A percentile compares a stretch with the other conserved stretches of the same genome.
phyloP scores from a whole-genome alignment of 176 grass and related monocot species.

The Zoysia pacifica region DNA sequence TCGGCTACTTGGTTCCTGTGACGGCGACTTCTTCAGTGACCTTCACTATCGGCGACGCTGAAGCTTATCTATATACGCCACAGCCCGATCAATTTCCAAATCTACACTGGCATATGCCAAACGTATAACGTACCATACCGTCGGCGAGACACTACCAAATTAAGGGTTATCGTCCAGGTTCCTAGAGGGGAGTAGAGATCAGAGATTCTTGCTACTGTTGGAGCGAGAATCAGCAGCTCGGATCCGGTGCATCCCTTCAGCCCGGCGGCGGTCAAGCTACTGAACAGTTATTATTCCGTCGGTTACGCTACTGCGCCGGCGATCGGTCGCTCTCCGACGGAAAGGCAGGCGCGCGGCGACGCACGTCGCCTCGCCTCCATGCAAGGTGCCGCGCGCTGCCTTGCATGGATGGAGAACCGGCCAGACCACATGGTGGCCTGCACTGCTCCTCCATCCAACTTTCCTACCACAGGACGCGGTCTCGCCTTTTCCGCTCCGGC shows the following conservation, averaged over 20 bases:
- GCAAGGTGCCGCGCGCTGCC: not conserved
- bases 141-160: too few species aligned
- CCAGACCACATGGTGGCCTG: not conserved
- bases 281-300: not conserved
- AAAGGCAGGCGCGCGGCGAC: not conserved
- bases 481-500: conserved; percentile 10
- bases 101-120: too few species aligned
- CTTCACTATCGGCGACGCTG: too few species aligned
- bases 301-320: not conserved
- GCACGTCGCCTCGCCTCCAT: conserved; percentile 11
- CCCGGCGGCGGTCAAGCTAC: too few species aligned
- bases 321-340: not conserved
- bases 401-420: conserved; percentile 2
- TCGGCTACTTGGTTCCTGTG: not conserved
- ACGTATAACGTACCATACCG: too few species aligned
- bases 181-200: too few species aligned
- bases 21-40: not conserved
- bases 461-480: not conserved
- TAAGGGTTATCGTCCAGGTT: too few species aligned
- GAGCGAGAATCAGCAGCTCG: too few species aligned
- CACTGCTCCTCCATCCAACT: not conserved
- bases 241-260: too few species aligned
- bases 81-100: too few species aligned
- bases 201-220: too few species aligned
- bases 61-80: too few species aligned